Percentiles rank a stretch among this genome's conserved stretches.
phyloP scores from a whole-genome alignment of 2,329 filamentous ascomycete species.

The Trichoderma lentiforme region DNA sequence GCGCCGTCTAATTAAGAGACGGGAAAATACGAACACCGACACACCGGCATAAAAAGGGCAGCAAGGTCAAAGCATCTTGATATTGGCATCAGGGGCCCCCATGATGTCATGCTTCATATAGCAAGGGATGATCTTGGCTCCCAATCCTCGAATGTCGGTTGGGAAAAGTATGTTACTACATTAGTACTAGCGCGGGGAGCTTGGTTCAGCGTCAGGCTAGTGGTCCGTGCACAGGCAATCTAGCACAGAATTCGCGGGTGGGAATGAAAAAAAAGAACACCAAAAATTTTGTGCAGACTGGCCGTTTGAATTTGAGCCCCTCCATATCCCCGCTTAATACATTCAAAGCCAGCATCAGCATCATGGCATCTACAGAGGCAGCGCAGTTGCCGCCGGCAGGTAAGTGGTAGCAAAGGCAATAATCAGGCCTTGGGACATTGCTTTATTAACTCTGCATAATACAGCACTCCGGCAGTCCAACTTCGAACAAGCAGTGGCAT shows the following conservation, averaged over 20 bases:
- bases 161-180: neutral
- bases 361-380: conserved; percentile 32
- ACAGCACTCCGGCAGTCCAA: conserved; percentile 56
- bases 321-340: conserved; percentile 30
- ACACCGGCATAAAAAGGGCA: neutral
- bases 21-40: neutral
- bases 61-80: neutral
- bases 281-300: conserved; percentile 17
- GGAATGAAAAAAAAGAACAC: conserved; percentile 4
- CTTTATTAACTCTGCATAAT: conserved; percentile 13
- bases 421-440: conserved; percentile 10
- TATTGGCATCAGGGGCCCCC: conserved; percentile 15
- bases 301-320: conserved; percentile 24
- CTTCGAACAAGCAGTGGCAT: conserved; percentile 85
- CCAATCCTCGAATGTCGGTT: conserved; percentile 5
- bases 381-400: conserved; percentile 32
- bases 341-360: conserved; percentile 19
- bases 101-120: conserved; percentile 21
- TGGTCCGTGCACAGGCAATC: conserved; percentile 15
- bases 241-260: neutral
- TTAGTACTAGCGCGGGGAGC: neutral
- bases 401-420: conserved; percentile 19
- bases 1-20: neutral
- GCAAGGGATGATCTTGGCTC: conserved; percentile 2
- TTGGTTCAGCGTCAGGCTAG: neutral